Conservation (phyloP, 2,329 filamentous ascomycete species). For the Calonectria leucothoes region DNA sequence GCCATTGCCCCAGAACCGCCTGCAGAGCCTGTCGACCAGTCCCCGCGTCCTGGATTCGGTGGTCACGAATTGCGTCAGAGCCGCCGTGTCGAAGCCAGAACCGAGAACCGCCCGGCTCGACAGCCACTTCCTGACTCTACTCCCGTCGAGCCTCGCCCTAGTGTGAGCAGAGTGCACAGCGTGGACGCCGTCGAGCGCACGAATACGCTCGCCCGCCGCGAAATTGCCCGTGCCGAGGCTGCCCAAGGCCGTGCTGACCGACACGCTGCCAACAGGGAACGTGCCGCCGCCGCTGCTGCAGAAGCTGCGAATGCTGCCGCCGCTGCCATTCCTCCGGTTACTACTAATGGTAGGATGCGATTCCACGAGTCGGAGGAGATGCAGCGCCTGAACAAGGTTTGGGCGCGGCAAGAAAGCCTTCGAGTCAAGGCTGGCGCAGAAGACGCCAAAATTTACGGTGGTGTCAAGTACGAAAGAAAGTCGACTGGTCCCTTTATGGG, state of each 20-base stretch:
- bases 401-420: slow-evolving; percentile 64
- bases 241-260: slow-evolving; percentile 63
- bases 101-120: slow-evolving; percentile 43
- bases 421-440: slow-evolving; percentile 57
- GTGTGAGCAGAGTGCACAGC: slow-evolving; percentile 36
- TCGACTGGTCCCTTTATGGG: slow-evolving; percentile 69
- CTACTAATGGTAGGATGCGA: slow-evolving; percentile 42
- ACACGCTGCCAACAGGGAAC: slow-evolving; percentile 56
- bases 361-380: slow-evolving; percentile 63
- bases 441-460: slow-evolving; percentile 68
- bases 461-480: slow-evolving; percentile 73
- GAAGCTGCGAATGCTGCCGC: slow-evolving; percentile 47
- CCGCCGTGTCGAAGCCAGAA: slow-evolving; percentile 53
- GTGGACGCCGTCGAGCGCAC: slow-evolving; percentile 57
- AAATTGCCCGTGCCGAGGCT: slow-evolving; percentile 64
- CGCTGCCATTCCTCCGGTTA: slow-evolving; percentile 36
- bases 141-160: slow-evolving; percentile 32
- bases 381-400: slow-evolving; percentile 65
- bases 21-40: slow-evolving; percentile 28
- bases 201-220: slow-evolving; percentile 61
- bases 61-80: slow-evolving; percentile 57
- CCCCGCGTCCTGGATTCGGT: slow-evolving; percentile 35
- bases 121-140: slow-evolving; percentile 37
- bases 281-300: slow-evolving; percentile 47
- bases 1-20: slow-evolving; percentile 30